Conservation (phyloP, 2,329 filamentous ascomycete species). For the Aspergillus quadricinctus region DNA sequence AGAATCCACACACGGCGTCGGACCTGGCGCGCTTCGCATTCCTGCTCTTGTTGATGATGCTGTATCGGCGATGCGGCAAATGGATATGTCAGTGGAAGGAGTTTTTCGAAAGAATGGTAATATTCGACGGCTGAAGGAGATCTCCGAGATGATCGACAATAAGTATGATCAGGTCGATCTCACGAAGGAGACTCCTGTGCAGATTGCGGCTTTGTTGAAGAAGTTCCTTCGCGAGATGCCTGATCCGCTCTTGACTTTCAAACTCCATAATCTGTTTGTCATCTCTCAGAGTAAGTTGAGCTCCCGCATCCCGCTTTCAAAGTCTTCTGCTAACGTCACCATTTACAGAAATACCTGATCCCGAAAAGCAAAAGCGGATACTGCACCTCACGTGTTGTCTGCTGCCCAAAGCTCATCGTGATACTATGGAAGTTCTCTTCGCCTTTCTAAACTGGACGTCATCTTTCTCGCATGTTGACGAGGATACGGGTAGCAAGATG, state of each 20-base stretch:
- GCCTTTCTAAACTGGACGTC: constrained; percentile 96
- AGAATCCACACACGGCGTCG: constrained; percentile 95
- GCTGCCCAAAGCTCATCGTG: constrained; percentile 84
- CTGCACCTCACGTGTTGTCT: constrained; percentile 89
- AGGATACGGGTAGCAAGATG: constrained; percentile 98
- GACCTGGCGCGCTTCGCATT: constrained; percentile 82
- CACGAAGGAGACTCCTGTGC: constrained; percentile 83
- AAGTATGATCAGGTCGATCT: constrained; percentile 83
- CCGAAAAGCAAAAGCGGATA: constrained; percentile 75
- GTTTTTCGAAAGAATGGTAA: constrained; percentile 99
- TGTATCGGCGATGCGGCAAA: constrained; percentile 90
- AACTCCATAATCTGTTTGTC: constrained; percentile 87
- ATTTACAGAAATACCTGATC: constrained; percentile 65
- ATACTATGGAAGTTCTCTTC: constrained; percentile 92
- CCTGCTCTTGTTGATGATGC: constrained; percentile 94
- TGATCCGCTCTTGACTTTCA: constrained; percentile 90
- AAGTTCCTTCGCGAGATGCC: constrained; percentile 92
- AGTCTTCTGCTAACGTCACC: not conserved
- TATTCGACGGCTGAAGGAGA: constrained; percentile 85
- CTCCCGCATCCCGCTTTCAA: constrained; percentile 8
- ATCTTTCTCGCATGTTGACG: constrained; percentile 94
- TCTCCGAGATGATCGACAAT: constrained; percentile 79
- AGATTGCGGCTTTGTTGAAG: constrained; percentile 89
- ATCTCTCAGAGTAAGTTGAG: constrained; percentile 66
- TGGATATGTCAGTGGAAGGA: constrained; percentile 98